These are phyloP conservation scores for Metroxylon sagu DNA, from an alignment of 176 grass and related monocot species.

Conservation along the genomic window DNA sequence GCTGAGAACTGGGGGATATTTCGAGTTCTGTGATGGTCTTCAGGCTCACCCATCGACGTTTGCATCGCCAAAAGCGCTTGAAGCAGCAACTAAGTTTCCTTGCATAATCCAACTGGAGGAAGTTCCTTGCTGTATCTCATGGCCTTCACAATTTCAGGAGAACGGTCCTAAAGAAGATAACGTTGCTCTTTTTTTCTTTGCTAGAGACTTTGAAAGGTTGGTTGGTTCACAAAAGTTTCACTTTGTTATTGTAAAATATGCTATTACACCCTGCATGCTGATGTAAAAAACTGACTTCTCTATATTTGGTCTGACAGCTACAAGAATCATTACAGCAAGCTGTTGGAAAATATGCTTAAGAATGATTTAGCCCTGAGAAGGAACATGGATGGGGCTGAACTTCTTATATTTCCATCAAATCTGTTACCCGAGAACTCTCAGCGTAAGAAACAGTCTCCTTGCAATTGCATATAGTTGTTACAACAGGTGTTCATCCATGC, in stretches of 20 bases:
- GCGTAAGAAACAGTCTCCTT: conserved; percentile 39
- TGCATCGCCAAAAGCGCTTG: conserved; percentile 53
- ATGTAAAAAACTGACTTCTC: too few species aligned
- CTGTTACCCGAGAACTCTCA: conserved; percentile 67
- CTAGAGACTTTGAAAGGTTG: conserved; percentile 74
- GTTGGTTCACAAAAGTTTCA: conserved; percentile 3
- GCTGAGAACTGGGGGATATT: conserved; percentile 37
- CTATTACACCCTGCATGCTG: too few species aligned
- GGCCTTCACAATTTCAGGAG: conserved; percentile 64
- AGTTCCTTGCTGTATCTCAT: conserved; percentile 62
- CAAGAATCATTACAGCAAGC: conserved; percentile 74
- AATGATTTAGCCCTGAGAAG: conserved; percentile 77
- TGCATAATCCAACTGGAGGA: conserved; percentile 74
- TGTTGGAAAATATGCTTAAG: conserved; percentile 75
- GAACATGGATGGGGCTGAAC: conserved; percentile 57
- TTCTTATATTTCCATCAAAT: conserved; percentile 89
- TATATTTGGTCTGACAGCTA: conserved; percentile 37
- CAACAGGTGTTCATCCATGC: too few species aligned
- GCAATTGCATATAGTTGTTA: too few species aligned
- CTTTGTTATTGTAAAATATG: too few species aligned
- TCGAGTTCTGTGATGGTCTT: conserved; percentile 75
- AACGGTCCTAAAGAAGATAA: conserved; percentile 59
- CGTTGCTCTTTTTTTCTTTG: conserved; percentile 95
- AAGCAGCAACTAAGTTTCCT: conserved; percentile 62
- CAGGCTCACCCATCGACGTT: conserved; percentile 83